Evolutionary conservation across 176 grass and related monocot genomes (phyloP).

Genomic region (Urochloa ruziziensis): DNA sequence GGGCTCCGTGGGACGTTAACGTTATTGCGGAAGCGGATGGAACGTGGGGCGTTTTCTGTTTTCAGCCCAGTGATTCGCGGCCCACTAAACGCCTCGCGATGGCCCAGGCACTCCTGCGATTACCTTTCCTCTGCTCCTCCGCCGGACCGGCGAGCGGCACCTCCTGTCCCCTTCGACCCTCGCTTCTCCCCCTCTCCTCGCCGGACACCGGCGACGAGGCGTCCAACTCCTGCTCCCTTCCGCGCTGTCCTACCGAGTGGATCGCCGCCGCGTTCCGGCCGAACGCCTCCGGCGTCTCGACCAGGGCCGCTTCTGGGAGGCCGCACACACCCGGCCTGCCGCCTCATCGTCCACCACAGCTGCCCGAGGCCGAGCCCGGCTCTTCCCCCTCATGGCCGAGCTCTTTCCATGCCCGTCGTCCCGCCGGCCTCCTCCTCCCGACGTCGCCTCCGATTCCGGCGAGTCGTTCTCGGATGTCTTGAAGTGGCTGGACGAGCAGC

Average conservation of each 20-base stretch:
- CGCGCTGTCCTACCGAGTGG: background rate
- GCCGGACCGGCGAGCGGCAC: too few species aligned
- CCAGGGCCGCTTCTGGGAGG: background rate
- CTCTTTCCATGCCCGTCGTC: background rate
- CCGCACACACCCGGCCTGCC: background rate
- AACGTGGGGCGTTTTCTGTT: too few species aligned
- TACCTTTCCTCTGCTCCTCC: too few species aligned
- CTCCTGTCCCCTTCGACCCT: too few species aligned
- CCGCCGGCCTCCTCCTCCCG: background rate
- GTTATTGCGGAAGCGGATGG: too few species aligned
- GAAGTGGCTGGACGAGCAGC: background rate
- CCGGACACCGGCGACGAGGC: too few species aligned
- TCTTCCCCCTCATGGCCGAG: background rate
- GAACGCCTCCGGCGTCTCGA: background rate
- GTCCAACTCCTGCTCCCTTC: constrained; percentile 14
- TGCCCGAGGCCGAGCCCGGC: constrained; percentile 2
- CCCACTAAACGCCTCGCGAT: too few species aligned
- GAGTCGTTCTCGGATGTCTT: background rate
- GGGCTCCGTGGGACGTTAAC: too few species aligned
- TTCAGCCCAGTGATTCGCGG: too few species aligned
- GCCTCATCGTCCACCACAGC: background rate
- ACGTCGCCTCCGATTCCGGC: background rate
- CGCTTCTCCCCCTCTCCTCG: too few species aligned
- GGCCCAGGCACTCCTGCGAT: too few species aligned
- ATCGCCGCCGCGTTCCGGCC: background rate